Percentiles rank a stretch among this genome's conserved stretches.
Evolutionary conservation across 108 stramenopile genomes (phyloP).

Genomic region (Bacterosira constricta): DNA sequence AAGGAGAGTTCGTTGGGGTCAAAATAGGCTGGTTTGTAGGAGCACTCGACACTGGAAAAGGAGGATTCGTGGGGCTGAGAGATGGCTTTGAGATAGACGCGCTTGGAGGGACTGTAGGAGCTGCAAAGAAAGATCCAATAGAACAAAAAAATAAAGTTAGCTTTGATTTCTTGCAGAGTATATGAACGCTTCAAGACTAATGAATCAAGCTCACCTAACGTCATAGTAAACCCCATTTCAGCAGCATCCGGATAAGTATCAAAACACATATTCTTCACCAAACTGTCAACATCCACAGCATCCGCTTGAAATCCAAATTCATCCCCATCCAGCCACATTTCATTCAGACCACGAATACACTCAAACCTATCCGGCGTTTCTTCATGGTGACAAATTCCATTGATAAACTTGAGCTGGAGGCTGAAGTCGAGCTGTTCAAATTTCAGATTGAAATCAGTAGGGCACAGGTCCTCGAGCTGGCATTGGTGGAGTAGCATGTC

Average conservation of each 20-base stretch:
- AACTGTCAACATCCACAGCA: neutral
- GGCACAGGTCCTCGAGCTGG: conserved; percentile 10
- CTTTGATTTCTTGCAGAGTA: no score
- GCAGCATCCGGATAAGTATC: conserved; percentile 18
- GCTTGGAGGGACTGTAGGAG: no score
- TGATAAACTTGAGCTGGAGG: conserved; percentile 29
- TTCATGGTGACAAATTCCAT: conserved; percentile 22
- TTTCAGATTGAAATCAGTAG: neutral
- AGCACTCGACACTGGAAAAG: no score
- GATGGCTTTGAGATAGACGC: no score
- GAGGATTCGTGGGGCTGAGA: no score
- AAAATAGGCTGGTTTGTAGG: neutral
- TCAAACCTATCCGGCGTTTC: conserved; percentile 2
- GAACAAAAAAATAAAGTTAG: no score
- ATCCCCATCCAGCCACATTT: conserved; percentile 17
- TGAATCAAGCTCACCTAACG: conserved; percentile 13
- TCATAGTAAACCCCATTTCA: conserved; percentile 18
- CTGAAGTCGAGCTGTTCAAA: conserved; percentile 26
- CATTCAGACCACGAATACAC: conserved; percentile 29
- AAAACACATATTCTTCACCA: conserved; percentile 17
- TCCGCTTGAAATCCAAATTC: conserved; percentile 13
- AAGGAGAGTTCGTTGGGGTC: neutral
- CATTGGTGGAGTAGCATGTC: conserved; percentile 16
- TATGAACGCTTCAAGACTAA: no score
- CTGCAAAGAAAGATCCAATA: no score